Conservation (phyloP, 2,329 filamentous ascomycete genomes). For the Penicillium sp. region DNA sequence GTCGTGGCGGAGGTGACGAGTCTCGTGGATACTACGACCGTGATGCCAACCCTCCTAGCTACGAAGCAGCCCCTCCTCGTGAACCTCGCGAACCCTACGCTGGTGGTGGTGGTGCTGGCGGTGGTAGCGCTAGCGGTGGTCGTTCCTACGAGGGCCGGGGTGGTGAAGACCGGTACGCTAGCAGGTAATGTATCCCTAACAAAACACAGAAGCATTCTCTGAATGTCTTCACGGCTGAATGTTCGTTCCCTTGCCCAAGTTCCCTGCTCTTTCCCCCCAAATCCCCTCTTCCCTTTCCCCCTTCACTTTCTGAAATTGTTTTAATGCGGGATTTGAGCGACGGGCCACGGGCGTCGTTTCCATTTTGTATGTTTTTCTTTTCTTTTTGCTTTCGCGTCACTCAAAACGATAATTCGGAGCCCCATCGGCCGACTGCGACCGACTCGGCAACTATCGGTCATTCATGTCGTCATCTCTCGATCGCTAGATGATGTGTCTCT, state of each 20-base stretch:
- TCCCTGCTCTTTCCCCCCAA: constrained; percentile 9
- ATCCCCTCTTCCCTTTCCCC: constrained; percentile 24
- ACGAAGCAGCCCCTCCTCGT: constrained; percentile 41
- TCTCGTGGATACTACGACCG: constrained; percentile 52
- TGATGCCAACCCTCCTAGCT: constrained; percentile 51
- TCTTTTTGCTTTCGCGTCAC: constrained; percentile 33
- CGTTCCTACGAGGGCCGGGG: constrained; percentile 42
- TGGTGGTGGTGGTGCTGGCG: constrained; percentile 12
- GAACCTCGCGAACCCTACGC: constrained; percentile 35
- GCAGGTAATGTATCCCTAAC: constrained; percentile 37
- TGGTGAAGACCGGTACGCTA: constrained; percentile 41
- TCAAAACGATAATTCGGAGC: constrained; percentile 37
- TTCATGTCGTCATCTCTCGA: constrained; percentile 34
- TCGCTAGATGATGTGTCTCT: constrained; percentile 39
- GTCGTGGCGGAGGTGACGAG: constrained; percentile 41
- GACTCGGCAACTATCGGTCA: constrained; percentile 32
- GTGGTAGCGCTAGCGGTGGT: not conserved
- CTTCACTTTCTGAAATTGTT: constrained; percentile 37
- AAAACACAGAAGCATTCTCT: constrained; percentile 17
- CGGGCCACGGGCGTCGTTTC: constrained; percentile 38
- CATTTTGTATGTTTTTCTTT: constrained; percentile 32
- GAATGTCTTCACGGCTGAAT: constrained; percentile 21
- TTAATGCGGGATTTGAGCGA: constrained; percentile 38
- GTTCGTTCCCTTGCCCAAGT: constrained; percentile 9
- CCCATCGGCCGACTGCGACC: constrained; percentile 33